These are phyloP conservation scores for Chalciporus sphaerocephalus DNA, from an alignment of 768 basidiomycete genomes.

Conservation along the genomic window DNA sequence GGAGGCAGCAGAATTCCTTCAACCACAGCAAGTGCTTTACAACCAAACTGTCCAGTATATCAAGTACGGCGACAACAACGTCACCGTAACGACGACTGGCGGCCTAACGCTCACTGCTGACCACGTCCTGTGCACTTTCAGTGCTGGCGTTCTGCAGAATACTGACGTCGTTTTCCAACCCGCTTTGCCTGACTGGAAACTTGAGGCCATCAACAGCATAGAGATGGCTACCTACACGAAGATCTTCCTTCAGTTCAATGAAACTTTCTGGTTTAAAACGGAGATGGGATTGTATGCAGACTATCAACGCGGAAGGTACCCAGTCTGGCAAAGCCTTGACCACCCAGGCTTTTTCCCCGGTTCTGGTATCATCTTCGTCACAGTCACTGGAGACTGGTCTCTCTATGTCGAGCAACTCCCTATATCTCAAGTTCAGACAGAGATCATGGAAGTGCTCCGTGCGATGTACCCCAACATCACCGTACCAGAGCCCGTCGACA, in stretches of 20 bases:
- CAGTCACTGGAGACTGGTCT: slow-evolving; percentile 37
- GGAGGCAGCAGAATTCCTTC: slow-evolving; percentile 54
- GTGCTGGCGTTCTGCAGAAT: slow-evolving; percentile 65
- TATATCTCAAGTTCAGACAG: slow-evolving; percentile 42
- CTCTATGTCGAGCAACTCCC: slow-evolving; percentile 53
- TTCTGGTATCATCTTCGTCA: slow-evolving; percentile 43
- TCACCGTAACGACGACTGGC: slow-evolving; percentile 43
- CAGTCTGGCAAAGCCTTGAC: slow-evolving; percentile 66
- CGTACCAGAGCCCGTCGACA: slow-evolving; percentile 53
- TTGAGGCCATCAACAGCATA: slow-evolving; percentile 61
- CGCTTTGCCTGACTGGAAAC: slow-evolving; percentile 52
- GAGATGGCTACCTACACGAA: slow-evolving; percentile 65
- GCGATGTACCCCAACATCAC: slow-evolving; percentile 54
- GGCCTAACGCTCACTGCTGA: slow-evolving; percentile 46
- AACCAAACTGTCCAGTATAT: slow-evolving; percentile 50
- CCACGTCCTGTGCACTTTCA: slow-evolving; percentile 65
- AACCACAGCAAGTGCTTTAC: slow-evolving; percentile 42
- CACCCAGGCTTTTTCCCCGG: slow-evolving; percentile 54
- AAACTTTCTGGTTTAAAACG: slow-evolving; percentile 57
- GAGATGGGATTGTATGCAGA: slow-evolving; percentile 53
- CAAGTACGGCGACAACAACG: slow-evolving; percentile 41
- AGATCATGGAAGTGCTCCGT: slow-evolving; percentile 52
- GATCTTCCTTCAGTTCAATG: slow-evolving; percentile 59
- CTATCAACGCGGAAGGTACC: slow-evolving; percentile 54
- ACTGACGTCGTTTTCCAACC: slow-evolving; percentile 56